Evolutionary conservation across 202 grass and related monocot species (phyloP).

Genomic region (Musa balbisiana): DNA sequence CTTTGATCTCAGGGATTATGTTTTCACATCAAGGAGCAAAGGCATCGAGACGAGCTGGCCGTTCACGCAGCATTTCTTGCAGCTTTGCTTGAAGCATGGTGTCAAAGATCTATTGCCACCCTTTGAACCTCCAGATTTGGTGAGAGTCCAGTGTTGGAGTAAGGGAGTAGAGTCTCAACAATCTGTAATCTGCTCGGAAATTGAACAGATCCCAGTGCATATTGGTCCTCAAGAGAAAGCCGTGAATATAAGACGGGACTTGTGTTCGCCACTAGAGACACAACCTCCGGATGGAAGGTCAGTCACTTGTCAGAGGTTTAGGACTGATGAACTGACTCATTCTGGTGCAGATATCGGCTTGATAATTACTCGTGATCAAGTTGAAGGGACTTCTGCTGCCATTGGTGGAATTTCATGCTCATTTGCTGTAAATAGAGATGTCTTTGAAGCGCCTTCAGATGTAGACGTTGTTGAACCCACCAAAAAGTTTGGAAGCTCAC

Average conservation of each 20-base stretch:
- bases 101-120: slow-evolving; percentile 72
- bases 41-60: slow-evolving; percentile 68
- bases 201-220: background rate
- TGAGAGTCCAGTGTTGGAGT: slow-evolving; percentile 32
- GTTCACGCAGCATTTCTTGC: slow-evolving; percentile 48
- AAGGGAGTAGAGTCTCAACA: slow-evolving; percentile 18
- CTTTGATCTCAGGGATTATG: slow-evolving; percentile 64
- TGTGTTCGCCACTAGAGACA: background rate
- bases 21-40: slow-evolving; percentile 75
- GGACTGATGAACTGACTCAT: background rate
- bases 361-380: background rate
- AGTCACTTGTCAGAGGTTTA: background rate
- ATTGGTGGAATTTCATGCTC: background rate
- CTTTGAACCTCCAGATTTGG: slow-evolving; percentile 64
- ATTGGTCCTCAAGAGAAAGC: slow-evolving; percentile 25
- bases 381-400: background rate
- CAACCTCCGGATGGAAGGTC: background rate
- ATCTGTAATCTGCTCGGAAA: slow-evolving; percentile 28
- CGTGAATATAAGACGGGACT: background rate
- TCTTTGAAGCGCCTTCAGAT: background rate
- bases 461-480: background rate
- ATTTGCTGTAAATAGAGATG: background rate
- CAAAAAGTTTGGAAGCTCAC: slow-evolving; percentile 34
- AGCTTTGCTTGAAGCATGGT: slow-evolving; percentile 68
- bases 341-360: background rate